Evolutionary conservation across 805 yeast genomes (phyloP), one percentile per base, ranked within the genome.

Genomic region (Candida ulmi): DNA sequence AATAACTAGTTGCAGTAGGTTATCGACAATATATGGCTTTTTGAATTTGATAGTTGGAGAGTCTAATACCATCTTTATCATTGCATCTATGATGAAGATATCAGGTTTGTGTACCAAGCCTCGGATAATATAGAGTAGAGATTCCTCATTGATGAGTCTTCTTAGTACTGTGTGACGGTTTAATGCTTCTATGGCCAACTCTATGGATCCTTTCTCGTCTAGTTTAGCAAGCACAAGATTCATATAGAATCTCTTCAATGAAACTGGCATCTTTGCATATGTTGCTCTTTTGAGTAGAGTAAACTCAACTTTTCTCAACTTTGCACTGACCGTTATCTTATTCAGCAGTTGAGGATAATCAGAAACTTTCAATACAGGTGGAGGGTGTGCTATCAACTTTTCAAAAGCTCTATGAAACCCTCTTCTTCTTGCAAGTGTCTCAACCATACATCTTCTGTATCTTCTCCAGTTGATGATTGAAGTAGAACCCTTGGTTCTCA

Each of bases 291-390:
- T 31, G n/a, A 40, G 11, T 17, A 40, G 16, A 8, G 35, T 21
- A 11, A 30, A 18, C 7, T 32, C 33, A 8, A 39, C 30, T 30
- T 41, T 47, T 9, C 40, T 36, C 4, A 30, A 11, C 12, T 42
- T 44, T 1, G 21, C 18, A n/a, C 50, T 41, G 1, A 47, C 36
- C 2, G 28, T 19, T 3, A 48, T 25, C 11, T 32, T 35, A 2
- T 38, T 34, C n/a, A 41, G n/a, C 17, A 52, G 27, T 5, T 39
- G 31, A 9, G 51, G 54, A 21, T 42, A 50, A n/a, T 49, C 47
- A 11, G 30, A 39, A 2, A 46, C 46, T 16, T 35, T 18, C 17
- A 45, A 11, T 4, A 28, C n/a, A n/a, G 15, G 9, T 28, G 23
- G 24, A 12, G 40, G 41, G 3, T 38, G 27, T 13, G 30, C 23